Evolutionary conservation across 2,329 filamentous ascomycete genomes (phyloP).

Genomic region (Fonsecaea multimorphosa): DNA sequence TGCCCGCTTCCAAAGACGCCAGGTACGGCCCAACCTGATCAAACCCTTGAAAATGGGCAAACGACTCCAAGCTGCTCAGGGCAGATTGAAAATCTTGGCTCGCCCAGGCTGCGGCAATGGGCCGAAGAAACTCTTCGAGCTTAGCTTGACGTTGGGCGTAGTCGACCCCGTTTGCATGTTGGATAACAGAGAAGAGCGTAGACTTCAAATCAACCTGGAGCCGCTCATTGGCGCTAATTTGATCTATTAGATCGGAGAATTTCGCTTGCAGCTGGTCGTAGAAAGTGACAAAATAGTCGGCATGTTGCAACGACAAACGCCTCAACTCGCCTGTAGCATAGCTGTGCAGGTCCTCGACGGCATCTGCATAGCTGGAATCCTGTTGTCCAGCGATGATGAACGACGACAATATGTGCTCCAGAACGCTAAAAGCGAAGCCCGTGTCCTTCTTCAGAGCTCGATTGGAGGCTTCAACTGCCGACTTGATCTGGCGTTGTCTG

Average conservation of each 20-base stretch:
- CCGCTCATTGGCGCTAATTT: constrained; percentile 77
- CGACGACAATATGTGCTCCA: constrained; percentile 88
- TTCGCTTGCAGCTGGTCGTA: constrained; percentile 86
- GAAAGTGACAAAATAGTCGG: constrained; percentile 84
- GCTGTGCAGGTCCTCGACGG: constrained; percentile 84
- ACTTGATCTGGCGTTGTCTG: constrained; percentile 77
- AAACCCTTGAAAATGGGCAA: constrained; percentile 79
- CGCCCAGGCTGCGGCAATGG: constrained; percentile 81
- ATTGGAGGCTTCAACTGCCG: constrained; percentile 84
- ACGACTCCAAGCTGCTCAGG: constrained; percentile 76
- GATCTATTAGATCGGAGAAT: constrained; percentile 77
- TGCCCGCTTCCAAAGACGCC: constrained; percentile 72
- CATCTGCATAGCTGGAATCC: constrained; percentile 78
- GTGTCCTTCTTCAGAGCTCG: constrained; percentile 77
- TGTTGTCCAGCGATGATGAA: constrained; percentile 75
- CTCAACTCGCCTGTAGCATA: constrained; percentile 88
- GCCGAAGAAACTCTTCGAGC: constrained; percentile 78
- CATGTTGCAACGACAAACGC: constrained; percentile 85
- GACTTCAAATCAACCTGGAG: constrained; percentile 84
- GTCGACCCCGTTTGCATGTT: constrained; percentile 79
- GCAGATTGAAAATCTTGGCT: constrained; percentile 70
- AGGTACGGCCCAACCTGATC: constrained; percentile 83
- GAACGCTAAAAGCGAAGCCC: constrained; percentile 82
- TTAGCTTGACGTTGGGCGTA: constrained; percentile 72
- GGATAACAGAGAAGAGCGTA: constrained; percentile 93